Percentiles rank a stretch among this genome's conserved stretches.
Conservation (phyloP, 1,284 basidiomycete species). For the Amylostereum chailletii region DNA sequence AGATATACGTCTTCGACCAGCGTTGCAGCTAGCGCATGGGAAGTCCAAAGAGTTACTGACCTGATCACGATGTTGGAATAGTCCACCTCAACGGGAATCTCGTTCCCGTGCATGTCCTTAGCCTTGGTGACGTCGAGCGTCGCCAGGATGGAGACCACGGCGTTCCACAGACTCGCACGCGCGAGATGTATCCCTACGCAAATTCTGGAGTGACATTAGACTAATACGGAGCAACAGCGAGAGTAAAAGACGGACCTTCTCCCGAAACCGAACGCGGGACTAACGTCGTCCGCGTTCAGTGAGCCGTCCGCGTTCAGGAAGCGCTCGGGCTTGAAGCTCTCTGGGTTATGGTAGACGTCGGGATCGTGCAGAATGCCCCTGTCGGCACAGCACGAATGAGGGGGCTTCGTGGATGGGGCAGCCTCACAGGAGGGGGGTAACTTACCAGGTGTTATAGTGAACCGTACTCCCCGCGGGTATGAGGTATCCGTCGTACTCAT, state of each 20-base stretch:
- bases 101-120: constrained; percentile 11
- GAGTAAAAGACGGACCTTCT: neutral
- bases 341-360: constrained; percentile 3
- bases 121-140: constrained; percentile 17
- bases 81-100: constrained; percentile 4
- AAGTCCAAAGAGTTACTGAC: no score
- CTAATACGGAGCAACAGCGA: neutral
- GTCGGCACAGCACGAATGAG: constrained; percentile 7
- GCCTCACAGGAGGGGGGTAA: no score
- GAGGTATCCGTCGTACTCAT: constrained; percentile 12
- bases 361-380: constrained; percentile 12
- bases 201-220: neutral
- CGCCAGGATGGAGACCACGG: constrained; percentile 11
- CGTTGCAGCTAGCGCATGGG: neutral
- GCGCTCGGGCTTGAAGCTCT: constrained; percentile 7
- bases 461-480: constrained; percentile 7
- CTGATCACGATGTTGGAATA: neutral
- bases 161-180: neutral
- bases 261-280: constrained; percentile 1
- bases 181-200: neutral
- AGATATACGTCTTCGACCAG: neutral
- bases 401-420: no score
- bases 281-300: constrained; percentile 4
- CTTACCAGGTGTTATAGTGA: constrained; percentile 2
- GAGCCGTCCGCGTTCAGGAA: constrained; percentile 2